A percentile compares a stretch with the other conserved stretches of the same genome.
phyloP scores from a whole-genome alignment of 2,329 filamentous ascomycete species.

The Colletotrichum sp. region DNA sequence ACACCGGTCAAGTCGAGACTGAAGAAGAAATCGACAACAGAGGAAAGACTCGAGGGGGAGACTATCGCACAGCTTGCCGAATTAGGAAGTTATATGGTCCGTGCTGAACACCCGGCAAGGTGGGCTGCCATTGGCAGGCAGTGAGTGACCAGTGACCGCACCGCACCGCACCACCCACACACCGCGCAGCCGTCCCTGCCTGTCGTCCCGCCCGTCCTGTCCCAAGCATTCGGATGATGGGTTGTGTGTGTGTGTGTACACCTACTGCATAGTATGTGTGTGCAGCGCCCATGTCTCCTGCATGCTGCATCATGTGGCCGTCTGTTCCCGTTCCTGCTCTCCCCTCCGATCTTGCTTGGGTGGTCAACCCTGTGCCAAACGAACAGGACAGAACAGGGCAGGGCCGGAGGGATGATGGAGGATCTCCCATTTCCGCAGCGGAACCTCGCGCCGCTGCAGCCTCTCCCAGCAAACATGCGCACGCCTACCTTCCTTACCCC shows the following conservation, averaged over 20 bases:
- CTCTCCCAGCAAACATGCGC: neutral
- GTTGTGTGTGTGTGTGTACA: neutral
- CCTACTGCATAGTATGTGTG: neutral
- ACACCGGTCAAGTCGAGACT: neutral
- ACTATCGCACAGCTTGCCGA: conserved; percentile 17
- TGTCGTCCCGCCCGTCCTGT: conserved; percentile 14
- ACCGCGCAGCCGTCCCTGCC: neutral
- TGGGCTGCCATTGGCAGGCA: neutral
- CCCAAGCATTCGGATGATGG: conserved; percentile 19
- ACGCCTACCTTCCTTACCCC: neutral
- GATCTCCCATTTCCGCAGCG: neutral
- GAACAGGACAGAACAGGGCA: neutral
- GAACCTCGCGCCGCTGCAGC: neutral
- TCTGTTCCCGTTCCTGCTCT: neutral
- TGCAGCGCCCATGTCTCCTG: neutral
- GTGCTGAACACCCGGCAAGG: neutral
- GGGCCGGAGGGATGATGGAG: neutral
- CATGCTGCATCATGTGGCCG: neutral
- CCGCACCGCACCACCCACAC: neutral
- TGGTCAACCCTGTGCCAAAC: neutral
- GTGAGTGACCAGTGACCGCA: neutral
- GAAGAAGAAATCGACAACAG: neutral
- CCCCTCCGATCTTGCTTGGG: neutral
- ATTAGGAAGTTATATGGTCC: neutral
- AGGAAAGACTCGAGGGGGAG: neutral